These are phyloP conservation scores for Phylloporus rhodoxanthus DNA, from an alignment of 768 basidiomycete species.

Conservation along the genomic window DNA sequence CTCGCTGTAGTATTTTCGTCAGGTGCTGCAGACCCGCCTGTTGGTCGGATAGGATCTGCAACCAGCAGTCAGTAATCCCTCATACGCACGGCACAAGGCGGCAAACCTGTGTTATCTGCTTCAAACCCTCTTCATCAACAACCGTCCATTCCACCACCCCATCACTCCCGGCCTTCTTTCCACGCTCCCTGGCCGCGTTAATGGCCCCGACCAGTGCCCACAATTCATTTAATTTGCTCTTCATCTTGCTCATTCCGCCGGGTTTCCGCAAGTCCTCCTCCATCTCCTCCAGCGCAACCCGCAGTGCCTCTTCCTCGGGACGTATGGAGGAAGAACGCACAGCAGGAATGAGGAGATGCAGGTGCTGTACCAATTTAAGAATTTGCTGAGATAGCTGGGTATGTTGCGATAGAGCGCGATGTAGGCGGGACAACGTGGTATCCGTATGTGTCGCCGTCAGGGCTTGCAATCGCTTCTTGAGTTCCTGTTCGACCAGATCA, in stretches of 20 bases:
- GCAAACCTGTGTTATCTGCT: constrained; percentile 66
- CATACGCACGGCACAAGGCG: not conserved
- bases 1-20: constrained; percentile 64
- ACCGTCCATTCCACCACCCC: constrained; percentile 65
- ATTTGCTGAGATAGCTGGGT: constrained; percentile 68
- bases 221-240: constrained; percentile 72
- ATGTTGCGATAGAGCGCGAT: constrained; percentile 56
- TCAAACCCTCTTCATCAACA: constrained; percentile 80
- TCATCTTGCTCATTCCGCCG: constrained; percentile 51
- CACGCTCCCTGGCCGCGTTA: constrained; percentile 49
- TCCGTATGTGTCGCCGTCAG: constrained; percentile 60
- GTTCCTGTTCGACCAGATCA: constrained; percentile 41
- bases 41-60: constrained; percentile 67
- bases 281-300: constrained; percentile 65
- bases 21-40: constrained; percentile 77
- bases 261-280: constrained; percentile 61
- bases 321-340: constrained; percentile 70
- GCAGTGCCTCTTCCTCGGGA: constrained; percentile 74
- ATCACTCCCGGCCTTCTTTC: constrained; percentile 36
- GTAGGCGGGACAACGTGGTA: constrained; percentile 61
- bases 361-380: constrained; percentile 62
- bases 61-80: not conserved
- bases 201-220: constrained; percentile 81
- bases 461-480: constrained; percentile 56
- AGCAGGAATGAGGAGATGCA: constrained; percentile 73